These are phyloP conservation scores for Tubosaeta brunneosetosa DNA, from an alignment of 768 basidiomycete genomes.

Conservation along the genomic window DNA sequence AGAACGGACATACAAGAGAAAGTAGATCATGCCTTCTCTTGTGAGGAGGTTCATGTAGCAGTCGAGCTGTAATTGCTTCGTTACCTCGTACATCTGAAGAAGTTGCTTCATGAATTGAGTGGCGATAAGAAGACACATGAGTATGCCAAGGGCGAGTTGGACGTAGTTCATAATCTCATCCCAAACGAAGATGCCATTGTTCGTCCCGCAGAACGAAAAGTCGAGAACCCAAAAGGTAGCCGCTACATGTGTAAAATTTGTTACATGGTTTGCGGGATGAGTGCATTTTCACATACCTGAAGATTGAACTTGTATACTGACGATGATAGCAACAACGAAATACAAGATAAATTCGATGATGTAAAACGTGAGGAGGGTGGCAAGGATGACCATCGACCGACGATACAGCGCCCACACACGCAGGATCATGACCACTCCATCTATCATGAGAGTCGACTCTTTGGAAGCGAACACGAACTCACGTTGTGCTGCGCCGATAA, in stretches of 20 bases:
- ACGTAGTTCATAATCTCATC: background rate
- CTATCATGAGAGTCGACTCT: background rate
- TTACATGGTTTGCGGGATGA: background rate
- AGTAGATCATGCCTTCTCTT: background rate
- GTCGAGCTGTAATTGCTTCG: background rate
- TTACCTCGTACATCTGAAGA: background rate
- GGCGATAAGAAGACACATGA: background rate
- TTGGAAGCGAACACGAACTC: background rate
- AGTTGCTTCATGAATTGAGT: background rate
- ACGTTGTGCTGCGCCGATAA: background rate
- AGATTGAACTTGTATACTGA: background rate
- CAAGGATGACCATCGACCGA: background rate
- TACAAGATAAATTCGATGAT: background rate
- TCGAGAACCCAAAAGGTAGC: background rate
- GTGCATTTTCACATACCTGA: background rate
- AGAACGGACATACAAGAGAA: background rate
- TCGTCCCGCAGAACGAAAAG: background rate
- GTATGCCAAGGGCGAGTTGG: background rate
- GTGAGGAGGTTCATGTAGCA: background rate
- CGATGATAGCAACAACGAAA: background rate
- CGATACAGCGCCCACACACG: conserved; percentile 1
- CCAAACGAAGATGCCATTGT: background rate
- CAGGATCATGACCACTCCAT: conserved; percentile 2
- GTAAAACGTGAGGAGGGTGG: background rate
- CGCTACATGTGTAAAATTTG: background rate